Conservation (phyloP, 345 rosid genomes). For the Aquilaria sinensis region DNA sequence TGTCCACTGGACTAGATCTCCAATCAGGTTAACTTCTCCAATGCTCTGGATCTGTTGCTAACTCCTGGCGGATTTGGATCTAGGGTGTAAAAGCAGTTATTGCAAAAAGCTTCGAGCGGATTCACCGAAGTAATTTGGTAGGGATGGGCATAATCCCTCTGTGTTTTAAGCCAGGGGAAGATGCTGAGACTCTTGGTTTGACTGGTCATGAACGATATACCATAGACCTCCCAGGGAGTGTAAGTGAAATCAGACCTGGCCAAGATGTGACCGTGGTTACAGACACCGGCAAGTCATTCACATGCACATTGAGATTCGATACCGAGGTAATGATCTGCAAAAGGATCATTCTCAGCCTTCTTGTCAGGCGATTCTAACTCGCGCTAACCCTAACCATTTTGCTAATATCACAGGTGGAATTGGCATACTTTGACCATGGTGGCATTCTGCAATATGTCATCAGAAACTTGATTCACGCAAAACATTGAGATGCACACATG, state of each 20-base stretch:
- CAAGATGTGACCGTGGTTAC: slow-evolving; percentile 70
- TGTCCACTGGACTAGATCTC: neutral
- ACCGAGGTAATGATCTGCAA: slow-evolving; percentile 54
- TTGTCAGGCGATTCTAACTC: neutral
- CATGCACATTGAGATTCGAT: slow-evolving; percentile 62
- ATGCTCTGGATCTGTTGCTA: neutral
- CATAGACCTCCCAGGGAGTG: slow-evolving; percentile 55
- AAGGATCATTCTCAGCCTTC: neutral
- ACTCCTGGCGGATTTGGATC: neutral
- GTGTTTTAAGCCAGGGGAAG: slow-evolving; percentile 81
- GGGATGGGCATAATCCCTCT: slow-evolving; percentile 87
- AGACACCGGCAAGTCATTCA: slow-evolving; percentile 67
- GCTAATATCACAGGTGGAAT: slow-evolving; percentile 31
- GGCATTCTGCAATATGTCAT: slow-evolving; percentile 60
- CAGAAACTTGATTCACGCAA: slow-evolving; percentile 39
- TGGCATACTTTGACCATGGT: slow-evolving; percentile 58
- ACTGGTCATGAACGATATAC: slow-evolving; percentile 77
- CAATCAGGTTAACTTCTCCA: neutral
- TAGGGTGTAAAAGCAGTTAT: slow-evolving; percentile 95
- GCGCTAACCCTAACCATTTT: neutral
- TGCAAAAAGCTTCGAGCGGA: slow-evolving; percentile 83
- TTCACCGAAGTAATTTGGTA: slow-evolving; percentile 84
- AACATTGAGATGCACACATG: slow-evolving; percentile 16
- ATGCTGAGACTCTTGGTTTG: slow-evolving; percentile 71
- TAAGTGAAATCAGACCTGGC: slow-evolving; percentile 71